Evolutionary conservation across 441 rosid genomes (phyloP), one percentile per base, ranked within the genome.

Genomic region (Flueggea neowawraea): DNA sequence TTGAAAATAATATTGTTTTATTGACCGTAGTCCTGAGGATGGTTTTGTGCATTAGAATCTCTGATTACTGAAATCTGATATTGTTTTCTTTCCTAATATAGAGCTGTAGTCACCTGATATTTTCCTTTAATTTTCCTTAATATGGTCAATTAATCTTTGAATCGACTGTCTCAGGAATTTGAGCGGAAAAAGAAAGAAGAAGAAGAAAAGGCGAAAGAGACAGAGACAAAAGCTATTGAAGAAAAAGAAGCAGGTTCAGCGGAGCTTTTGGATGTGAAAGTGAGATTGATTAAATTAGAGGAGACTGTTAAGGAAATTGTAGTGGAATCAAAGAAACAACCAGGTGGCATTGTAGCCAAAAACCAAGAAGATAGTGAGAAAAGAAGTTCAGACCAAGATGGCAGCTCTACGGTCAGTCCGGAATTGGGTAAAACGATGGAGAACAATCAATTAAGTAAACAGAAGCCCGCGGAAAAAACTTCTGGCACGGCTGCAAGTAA

Each of bases 201-300:
- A 75, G 81, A 82, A 39, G 84, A 84, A 73, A 82, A 71, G 68
- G 84, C 72, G 57, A 83, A 78, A 66, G 87, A 85, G 66, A 63
- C 65, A 66, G 82, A 80, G 64, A 60, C 59, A 65, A 75, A 79
- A 72, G 86, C 80, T 31, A 59, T 66, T 16, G 75, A 80, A 65
- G 84, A 81, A 70, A 72, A 68, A 64, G 73, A 76, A 65, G 68
- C 69, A 12, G 73, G 69, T 55, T 65, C 83, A 12, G 67, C 70
- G 12, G 90, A 72, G 68, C 63, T 87, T 16, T 47, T 61, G 54
- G 88, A 87, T 78, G 82, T 94, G 79, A 89, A 84, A 75, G 76
- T n/a, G 73, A 87, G 97, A 77, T 75, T 90, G 43, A 81, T 78
- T 57, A 84, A 85, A 61, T 69, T 94, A 61, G 98, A 94, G 76